Percentiles rank a stretch among this genome's conserved stretches.
These are phyloP conservation scores for Colletotrichum lini DNA, from an alignment of 2,329 filamentous ascomycete genomes.

Conservation along the genomic window DNA sequence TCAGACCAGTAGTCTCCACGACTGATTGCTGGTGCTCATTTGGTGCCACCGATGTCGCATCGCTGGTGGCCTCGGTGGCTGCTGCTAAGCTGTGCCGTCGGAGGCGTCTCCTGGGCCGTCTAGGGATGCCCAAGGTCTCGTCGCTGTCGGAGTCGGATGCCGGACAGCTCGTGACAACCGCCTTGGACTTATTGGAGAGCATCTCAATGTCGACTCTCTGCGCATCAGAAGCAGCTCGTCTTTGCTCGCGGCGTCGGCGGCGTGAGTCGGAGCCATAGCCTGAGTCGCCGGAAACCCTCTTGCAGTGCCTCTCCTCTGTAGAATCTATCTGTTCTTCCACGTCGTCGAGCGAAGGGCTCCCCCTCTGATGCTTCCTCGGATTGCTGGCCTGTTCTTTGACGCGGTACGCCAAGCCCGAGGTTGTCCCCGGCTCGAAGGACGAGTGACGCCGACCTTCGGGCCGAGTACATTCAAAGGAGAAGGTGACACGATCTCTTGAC, in stretches of 20 bases:
- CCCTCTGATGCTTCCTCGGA: constrained; percentile 18
- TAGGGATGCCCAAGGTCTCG: not conserved
- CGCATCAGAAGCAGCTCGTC: not conserved
- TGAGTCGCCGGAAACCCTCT: constrained; percentile 29
- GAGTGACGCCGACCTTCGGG: not conserved
- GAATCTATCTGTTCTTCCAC: not conserved
- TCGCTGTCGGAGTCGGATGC: constrained; percentile 6
- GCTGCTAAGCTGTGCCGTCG: not conserved
- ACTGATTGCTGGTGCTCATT: too few species aligned
- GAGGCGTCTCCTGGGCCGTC: not conserved
- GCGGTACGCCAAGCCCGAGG: constrained; percentile 15
- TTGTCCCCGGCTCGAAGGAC: not conserved
- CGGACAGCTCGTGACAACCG: not conserved
- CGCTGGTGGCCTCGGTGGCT: not conserved
- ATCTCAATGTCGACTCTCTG: too few species aligned
- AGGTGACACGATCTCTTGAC: not conserved
- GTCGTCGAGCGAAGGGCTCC: constrained; percentile 14
- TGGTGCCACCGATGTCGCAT: not conserved
- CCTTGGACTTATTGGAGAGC: not conserved
- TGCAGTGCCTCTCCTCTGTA: constrained; percentile 1
- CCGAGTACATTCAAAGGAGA: not conserved
- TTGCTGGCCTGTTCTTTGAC: not conserved
- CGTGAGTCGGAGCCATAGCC: constrained; percentile 26
- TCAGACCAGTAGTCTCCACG: not conserved
- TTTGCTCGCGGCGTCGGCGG: not conserved